Percentiles rank a stretch among this genome's conserved stretches.
These are phyloP conservation scores for Neurospora africana DNA, from an alignment of 495 filamentous ascomycete genomes.

Conservation along the genomic window DNA sequence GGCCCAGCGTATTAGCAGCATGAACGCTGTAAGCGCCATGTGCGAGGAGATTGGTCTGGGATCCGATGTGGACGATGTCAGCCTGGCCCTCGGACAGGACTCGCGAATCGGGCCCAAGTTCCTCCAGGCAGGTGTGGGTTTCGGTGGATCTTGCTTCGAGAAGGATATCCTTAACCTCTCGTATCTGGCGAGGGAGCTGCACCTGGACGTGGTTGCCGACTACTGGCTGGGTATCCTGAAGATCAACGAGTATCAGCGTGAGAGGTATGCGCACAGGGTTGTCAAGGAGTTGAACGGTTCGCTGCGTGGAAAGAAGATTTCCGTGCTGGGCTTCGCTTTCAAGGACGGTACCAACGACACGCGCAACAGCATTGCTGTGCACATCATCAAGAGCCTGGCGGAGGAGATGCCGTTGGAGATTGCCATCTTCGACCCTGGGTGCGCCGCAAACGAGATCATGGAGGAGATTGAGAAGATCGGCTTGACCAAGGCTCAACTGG, in stretches of 20 bases:
- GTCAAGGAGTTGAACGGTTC: constrained; percentile 59
- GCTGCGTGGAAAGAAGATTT: constrained; percentile 59
- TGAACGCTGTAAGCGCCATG: constrained; percentile 71
- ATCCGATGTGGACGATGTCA: constrained; percentile 64
- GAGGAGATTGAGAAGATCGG: constrained; percentile 34
- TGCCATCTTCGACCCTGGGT: constrained; percentile 66
- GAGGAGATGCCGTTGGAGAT: constrained; percentile 54
- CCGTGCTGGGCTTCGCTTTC: constrained; percentile 69
- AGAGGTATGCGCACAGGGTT: constrained; percentile 54
- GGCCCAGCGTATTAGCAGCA: constrained; percentile 73
- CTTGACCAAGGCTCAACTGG: constrained; percentile 21
- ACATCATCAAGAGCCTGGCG: constrained; percentile 53
- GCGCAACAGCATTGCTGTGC: constrained; percentile 59
- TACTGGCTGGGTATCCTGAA: constrained; percentile 66
- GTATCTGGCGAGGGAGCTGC: constrained; percentile 61
- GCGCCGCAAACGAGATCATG: constrained; percentile 30
- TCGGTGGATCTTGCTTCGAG: constrained; percentile 75
- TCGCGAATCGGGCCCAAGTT: constrained; percentile 60
- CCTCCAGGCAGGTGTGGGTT: constrained; percentile 68
- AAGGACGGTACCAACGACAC: constrained; percentile 77
- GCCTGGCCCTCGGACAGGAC: constrained; percentile 60
- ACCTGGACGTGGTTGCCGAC: constrained; percentile 60
- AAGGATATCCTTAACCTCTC: constrained; percentile 72
- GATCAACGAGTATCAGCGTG: constrained; percentile 70
- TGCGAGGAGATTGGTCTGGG: constrained; percentile 60